Base-by-base conservation (phyloP, 2,329 filamentous ascomycete genomes). In the Thermoascus crustaceus region DNA sequence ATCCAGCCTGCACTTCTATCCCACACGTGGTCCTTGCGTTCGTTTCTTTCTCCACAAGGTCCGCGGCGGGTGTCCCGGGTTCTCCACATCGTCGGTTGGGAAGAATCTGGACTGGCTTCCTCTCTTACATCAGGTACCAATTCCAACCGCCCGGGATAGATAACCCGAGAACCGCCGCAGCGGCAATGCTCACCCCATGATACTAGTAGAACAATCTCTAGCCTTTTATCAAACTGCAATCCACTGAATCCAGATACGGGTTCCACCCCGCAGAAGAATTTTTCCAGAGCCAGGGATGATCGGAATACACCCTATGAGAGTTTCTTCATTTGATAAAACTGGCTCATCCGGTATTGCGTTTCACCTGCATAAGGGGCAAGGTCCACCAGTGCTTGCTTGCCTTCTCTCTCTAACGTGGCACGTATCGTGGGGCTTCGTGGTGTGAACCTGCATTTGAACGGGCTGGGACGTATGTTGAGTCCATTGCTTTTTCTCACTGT, bases 261-360 rank as follows among this genome's bases (percentile, higher is more conserved):
- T 8, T 29, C 25, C 25, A 4, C 7, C 17, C 6, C 11, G 25
- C 25, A 5, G n/a, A 29, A 29, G n/a, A 8, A 9, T 7, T 29
- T 31, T 35, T 30, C 37, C 33, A 39, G 26, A 37, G 30, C 7
- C 9, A 13, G 20, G 8, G 13, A 13, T 8, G 4, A 19, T 19
- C 38, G n/a, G 2, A 26, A 30, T 32, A 27, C 14, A 9, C 19
- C 24, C 23, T 19, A 34, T 37, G 24, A 39, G n/a, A 45, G 23
- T 16, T 40, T 53, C 18, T 46, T 41, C 11, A 40, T 34, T 35
- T 61, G 55, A 43, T 72, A 72, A 40, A 71, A 73, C 3, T 68
- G 71, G 36, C 66, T 69, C 70, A 76, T 72, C 22, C 69, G 60
- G 45, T 75, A 76, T 49, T 71, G 66, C n/a, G 68, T 74, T 51